Base-by-base conservation (phyloP, 441 rosid genomes). In the Mallotus repandus region DNA sequence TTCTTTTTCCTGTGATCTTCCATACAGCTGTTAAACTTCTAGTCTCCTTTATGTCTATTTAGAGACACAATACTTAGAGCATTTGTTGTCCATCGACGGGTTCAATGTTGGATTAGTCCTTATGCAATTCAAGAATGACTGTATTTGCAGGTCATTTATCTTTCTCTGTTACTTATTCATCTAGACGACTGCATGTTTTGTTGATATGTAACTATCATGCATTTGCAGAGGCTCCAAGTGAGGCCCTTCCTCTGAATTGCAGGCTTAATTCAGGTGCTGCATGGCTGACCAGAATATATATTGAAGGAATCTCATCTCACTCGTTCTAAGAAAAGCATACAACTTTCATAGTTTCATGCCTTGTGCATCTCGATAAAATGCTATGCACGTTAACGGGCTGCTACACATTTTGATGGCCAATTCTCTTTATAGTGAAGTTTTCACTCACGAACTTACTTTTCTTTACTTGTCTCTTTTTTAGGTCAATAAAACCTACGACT, bases 401-500 rank as follows among this genome's bases (percentile, higher is more conserved):
- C n/a, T 70, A 9, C 41, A 68, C 18, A 14, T 70, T 21, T 15
- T 32, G 13, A 25, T 29, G 32, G 54, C 21, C 19, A 25, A 58
- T 41, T 16, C 58, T 68, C 35, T 56, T 38, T 64, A 3, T 18
- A 46, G 53, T 15, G 13, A 76, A 38, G 7, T 32, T 14, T 21
- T 68, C 6, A 45, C 35, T 61, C 38, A 50, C 38, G 16, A 29
- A 62, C 46, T 63, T 53, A 2, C 43, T 19, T 12, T 22, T 54
- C n/a, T 43, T n/a, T 64, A 52, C 29, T 12, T 56, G 32, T 45
- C 19, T 68, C 66, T 43, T 66, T 82, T 77, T 41, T 81, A 94
- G 97, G 91, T 94, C 21, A 94, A 94, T 77, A 80, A 87, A 81
- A 94, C 98, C 74, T 94, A 92, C 70, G 91, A 87, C 73, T 92